phyloP scores from a whole-genome alignment of 768 basidiomycete genomes.

The Suillus discolor region DNA sequence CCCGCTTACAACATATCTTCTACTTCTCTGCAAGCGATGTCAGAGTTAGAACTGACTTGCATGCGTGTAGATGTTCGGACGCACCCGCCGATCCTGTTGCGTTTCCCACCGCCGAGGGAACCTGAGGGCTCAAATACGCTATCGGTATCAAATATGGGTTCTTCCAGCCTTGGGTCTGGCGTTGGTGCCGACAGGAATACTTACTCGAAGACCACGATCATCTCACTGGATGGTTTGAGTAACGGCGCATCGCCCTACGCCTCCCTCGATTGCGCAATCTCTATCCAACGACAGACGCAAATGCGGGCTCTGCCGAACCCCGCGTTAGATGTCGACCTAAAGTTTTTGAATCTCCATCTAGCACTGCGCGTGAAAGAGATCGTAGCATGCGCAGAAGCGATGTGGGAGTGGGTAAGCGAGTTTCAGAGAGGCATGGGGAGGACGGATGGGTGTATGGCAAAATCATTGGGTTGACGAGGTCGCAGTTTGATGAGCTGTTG shows the following conservation, averaged over 20 bases:
- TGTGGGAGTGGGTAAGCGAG: conserved; percentile 76
- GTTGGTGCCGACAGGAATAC: neutral
- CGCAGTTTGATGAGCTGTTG: conserved; percentile 64
- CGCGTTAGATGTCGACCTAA: conserved; percentile 55
- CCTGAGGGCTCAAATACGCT: neutral
- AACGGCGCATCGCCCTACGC: conserved; percentile 48
- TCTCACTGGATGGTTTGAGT: conserved; percentile 37
- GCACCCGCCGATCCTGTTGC: conserved; percentile 61
- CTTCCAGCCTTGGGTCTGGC: neutral
- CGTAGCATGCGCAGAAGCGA: conserved; percentile 70
- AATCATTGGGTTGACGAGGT: conserved; percentile 53
- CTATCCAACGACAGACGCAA: conserved; percentile 16
- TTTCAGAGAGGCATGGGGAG: conserved; percentile 39
- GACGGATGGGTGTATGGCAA: conserved; percentile 19
- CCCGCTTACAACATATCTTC: neutral
- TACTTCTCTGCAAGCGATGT: neutral
- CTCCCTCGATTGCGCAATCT: conserved; percentile 46
- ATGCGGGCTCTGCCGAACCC: conserved; percentile 48
- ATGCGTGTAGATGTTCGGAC: conserved; percentile 57
- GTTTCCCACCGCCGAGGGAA: conserved; percentile 51
- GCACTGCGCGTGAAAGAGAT: conserved; percentile 61
- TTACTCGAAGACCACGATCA: neutral
- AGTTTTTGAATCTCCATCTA: conserved; percentile 66
- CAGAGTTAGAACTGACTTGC: neutral
- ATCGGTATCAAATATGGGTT: neutral